phyloP scores from a whole-genome alignment of 1,284 basidiomycete species.

The Cystobasidium pallidum region DNA sequence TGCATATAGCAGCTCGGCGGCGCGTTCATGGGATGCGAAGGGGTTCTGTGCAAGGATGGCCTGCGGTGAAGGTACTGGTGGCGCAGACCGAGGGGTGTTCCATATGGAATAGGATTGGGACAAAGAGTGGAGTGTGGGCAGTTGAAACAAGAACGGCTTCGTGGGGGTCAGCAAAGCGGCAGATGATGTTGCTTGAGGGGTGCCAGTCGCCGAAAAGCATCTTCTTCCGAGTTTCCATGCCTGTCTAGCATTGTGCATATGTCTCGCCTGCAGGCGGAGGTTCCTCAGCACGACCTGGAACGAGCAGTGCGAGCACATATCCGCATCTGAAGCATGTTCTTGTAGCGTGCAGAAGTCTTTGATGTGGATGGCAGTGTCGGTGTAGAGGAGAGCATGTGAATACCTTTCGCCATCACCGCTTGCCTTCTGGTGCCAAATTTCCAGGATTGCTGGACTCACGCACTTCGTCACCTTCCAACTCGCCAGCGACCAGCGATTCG shows the following conservation, averaged over 20 bases:
- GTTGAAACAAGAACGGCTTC: not conserved
- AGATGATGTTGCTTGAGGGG: not conserved
- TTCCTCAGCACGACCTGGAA: constrained; percentile 25
- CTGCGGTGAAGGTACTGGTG: not conserved
- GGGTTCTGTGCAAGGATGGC: not conserved
- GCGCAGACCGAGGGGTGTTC: not conserved
- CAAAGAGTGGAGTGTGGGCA: not conserved
- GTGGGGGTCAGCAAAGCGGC: not conserved
- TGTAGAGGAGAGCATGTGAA: not conserved
- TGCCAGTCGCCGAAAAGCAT: not conserved
- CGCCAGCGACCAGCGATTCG: not conserved
- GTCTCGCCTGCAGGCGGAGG: constrained; percentile 16
- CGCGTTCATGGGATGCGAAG: not conserved
- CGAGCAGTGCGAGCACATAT: constrained; percentile 31
- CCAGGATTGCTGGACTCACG: not conserved
- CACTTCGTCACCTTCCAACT: constrained; percentile 6
- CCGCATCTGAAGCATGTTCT: constrained; percentile 16
- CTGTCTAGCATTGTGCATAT: not conserved
- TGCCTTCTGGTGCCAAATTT: constrained; percentile 22
- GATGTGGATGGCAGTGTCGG: not conserved
- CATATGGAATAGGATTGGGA: constrained; percentile 29
- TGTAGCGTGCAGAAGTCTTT: not conserved
- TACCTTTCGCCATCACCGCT: not conserved
- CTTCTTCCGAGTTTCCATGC: not conserved
- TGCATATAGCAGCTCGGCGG: constrained; percentile 11